Base-by-base conservation (phyloP, 2,329 filamentous ascomycete species). In the Arthrobotrys sinensis region DNA sequence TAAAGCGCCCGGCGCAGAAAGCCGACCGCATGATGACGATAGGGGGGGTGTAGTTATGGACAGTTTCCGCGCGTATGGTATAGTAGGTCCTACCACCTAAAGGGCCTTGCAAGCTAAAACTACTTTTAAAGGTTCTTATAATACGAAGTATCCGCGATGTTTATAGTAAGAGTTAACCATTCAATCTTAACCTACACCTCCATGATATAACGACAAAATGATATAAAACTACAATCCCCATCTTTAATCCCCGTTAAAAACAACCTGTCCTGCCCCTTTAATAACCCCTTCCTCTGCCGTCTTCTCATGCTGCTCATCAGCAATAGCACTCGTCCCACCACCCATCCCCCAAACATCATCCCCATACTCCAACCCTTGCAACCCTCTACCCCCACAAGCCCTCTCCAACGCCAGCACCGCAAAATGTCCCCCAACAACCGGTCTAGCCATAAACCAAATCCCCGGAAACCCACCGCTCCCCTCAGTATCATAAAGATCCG, bases 341-440 rank as follows among this genome's bases (percentile, higher is more conserved):
- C 10, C 28, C 36, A 77, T 24, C 28, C 24, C 60, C 73, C 73
- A 77, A 50, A 77, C 66, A 62, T 73, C 76, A 62, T 69, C 79
- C n/a, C 24, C 70, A 65, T 85, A 87, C 21, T 82, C 83, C 80
- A 93, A 84, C 0, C 88, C 89, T 19, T 88, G 86, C 81, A 88
- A 86, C 2, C 91, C 91, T 80, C 87, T 87, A 1, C 92, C 92
- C 1, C 89, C 90, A 85, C 93, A 96, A 24, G 92, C 93, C 81
- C 91, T 88, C 84, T 93, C 91, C 53, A 96, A 85, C n/a, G 93
- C 91, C 83, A 97, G 85, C 82, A 94, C 93, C 1, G 93, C 91
- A 86, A 96, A 97, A 85, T 96, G 93, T 0, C 92, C 93, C 12
- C 93, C 93, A 14, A 95, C 90, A 3, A 96, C 93, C 0, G 93